Percentiles rank a stretch among this genome's conserved stretches.
phyloP scores from a whole-genome alignment of 2,329 filamentous ascomycete species.

The Colletotrichum tropicicola region DNA sequence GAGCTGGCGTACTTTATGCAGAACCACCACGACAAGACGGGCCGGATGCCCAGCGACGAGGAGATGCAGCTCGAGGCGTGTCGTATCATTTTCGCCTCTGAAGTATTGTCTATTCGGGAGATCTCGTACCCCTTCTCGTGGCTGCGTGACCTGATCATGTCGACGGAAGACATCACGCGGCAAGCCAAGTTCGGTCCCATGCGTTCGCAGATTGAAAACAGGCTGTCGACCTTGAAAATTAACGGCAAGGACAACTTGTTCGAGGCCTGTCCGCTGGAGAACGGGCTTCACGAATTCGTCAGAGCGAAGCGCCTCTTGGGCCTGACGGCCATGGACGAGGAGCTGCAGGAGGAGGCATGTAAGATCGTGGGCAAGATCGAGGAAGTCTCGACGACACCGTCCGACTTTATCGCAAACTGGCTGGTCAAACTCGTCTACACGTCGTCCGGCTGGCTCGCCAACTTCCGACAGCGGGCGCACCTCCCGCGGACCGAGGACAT shows the following conservation, averaged over 20 bases:
- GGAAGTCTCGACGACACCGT: slow-evolving; percentile 57
- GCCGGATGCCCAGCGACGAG: slow-evolving; percentile 55
- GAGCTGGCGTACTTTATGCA: slow-evolving; percentile 63
- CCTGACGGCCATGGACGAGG: slow-evolving; percentile 66
- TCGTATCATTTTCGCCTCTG: slow-evolving; percentile 64
- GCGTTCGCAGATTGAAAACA: slow-evolving; percentile 55
- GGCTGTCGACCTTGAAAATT: slow-evolving; percentile 59
- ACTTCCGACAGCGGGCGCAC: slow-evolving; percentile 64
- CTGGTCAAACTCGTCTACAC: slow-evolving; percentile 60
- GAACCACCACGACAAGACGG: slow-evolving; percentile 52
- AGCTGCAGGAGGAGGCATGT: slow-evolving; percentile 68
- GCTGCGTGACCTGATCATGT: slow-evolving; percentile 68
- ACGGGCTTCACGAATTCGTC: slow-evolving; percentile 63
- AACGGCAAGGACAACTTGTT: slow-evolving; percentile 68
- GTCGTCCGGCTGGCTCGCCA: slow-evolving; percentile 63
- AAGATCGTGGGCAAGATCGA: slow-evolving; percentile 67
- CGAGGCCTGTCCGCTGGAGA: slow-evolving; percentile 64
- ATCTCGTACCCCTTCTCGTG: slow-evolving; percentile 54
- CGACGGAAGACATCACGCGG: slow-evolving; percentile 49
- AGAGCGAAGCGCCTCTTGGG: slow-evolving; percentile 60
- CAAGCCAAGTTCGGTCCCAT: slow-evolving; percentile 59
- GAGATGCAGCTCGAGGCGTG: slow-evolving; percentile 68
- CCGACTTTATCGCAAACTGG: slow-evolving; percentile 63
- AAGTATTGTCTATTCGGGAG: slow-evolving; percentile 52
- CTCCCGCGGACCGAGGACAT: slow-evolving; percentile 67